A percentile compares a stretch with the other conserved stretches of the same genome.
Evolutionary conservation across 2,329 filamentous ascomycete species (phyloP).

Genomic region (Penicillium polonicum): DNA sequence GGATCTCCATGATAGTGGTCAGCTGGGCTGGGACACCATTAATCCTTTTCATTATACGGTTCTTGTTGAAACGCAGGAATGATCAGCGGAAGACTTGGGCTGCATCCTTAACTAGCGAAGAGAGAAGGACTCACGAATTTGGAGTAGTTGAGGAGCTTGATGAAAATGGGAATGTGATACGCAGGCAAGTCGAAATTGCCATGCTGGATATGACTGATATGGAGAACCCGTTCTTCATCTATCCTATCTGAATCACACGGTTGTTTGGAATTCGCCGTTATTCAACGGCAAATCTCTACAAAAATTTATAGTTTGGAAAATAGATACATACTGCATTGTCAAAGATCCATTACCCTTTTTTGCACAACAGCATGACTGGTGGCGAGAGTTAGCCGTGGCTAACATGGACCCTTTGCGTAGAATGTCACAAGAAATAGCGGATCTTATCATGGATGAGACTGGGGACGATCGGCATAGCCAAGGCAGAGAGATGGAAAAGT

Average conservation of each 20-base stretch:
- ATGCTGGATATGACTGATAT: conserved; percentile 39
- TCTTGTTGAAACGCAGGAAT: conserved; percentile 26
- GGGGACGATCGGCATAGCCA: too few relatives aligned
- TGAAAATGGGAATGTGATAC: conserved; percentile 30
- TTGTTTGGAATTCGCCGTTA: neutral
- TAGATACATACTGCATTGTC: neutral
- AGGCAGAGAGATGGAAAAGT: too few relatives aligned
- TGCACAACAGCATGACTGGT: too few relatives aligned
- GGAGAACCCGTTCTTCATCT: conserved; percentile 43
- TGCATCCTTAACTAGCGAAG: conserved; percentile 6
- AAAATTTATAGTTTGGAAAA: neutral
- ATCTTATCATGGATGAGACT: too few relatives aligned
- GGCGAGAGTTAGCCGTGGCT: too few relatives aligned
- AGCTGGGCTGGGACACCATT: conserved; percentile 40
- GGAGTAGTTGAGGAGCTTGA: conserved; percentile 33
- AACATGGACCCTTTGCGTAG: too few relatives aligned
- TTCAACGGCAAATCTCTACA: neutral
- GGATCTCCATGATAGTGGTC: conserved; percentile 32
- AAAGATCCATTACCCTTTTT: too few relatives aligned
- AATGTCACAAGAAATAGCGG: too few relatives aligned
- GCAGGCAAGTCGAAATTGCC: conserved; percentile 37
- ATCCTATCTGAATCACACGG: conserved; percentile 23
- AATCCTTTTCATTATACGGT: conserved; percentile 36
- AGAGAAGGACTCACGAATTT: conserved; percentile 2
- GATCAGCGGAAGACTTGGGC: neutral